Evolutionary conservation across 805 yeast species (phyloP).

Genomic region (Lipomyces mesembrius): DNA sequence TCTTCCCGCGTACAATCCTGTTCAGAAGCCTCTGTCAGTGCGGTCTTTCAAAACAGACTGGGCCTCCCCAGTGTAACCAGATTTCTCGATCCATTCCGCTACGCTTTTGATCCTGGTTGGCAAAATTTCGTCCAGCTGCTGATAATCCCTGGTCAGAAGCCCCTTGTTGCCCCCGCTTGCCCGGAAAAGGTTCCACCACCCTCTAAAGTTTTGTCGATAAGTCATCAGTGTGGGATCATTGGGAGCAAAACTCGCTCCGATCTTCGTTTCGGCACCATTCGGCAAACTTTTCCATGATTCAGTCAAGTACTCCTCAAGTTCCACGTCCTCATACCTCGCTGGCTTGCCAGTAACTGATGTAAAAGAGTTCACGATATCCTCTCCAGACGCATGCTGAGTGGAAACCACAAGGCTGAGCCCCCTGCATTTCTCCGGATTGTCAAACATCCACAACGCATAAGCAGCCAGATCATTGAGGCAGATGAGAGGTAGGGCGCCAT

Average conservation of each 20-base stretch:
- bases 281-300: neutral
- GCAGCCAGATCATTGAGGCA: constrained; percentile 1
- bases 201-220: constrained; percentile 3
- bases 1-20: too few species aligned
- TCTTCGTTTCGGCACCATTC: constrained; percentile 3
- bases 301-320: neutral
- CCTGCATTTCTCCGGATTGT: constrained; percentile 1
- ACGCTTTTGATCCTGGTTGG: constrained; percentile 1
- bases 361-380: neutral
- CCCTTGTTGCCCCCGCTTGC: constrained; percentile 1
- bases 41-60: constrained; percentile 4
- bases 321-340: constrained; percentile 1
- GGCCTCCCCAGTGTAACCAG: neutral
- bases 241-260: neutral
- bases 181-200: neutral
- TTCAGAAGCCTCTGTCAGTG: neutral
- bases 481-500: neutral
- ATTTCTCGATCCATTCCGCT: neutral
- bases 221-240: constrained; percentile 1
- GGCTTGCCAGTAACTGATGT: neutral
- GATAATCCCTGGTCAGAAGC: neutral
- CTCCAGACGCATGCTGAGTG: neutral
- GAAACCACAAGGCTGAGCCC: neutral
- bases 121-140: neutral
- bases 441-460: neutral